phyloP scores from a whole-genome alignment of 345 rosid species.

The Populus euphratica region DNA sequence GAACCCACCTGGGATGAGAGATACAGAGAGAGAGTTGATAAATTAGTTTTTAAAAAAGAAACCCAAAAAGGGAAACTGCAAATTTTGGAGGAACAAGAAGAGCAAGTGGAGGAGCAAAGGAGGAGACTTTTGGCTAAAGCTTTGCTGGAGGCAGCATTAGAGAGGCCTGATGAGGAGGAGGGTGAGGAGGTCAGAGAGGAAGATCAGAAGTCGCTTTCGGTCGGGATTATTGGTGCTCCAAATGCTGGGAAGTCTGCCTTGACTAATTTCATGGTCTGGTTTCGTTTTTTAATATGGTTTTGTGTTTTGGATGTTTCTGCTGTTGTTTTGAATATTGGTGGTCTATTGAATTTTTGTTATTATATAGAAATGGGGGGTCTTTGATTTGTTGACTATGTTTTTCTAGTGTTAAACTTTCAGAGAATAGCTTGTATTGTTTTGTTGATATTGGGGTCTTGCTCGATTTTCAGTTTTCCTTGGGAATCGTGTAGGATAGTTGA shows the following conservation, averaged over 20 bases:
- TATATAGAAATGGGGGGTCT: neutral
- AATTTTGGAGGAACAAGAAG: constrained; percentile 35
- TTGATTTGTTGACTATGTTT: neutral
- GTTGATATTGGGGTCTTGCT: no score
- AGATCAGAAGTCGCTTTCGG: constrained; percentile 85
- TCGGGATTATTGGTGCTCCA: constrained; percentile 92
- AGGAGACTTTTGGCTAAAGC: constrained; percentile 65
- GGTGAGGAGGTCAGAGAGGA: constrained; percentile 72
- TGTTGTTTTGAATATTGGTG: neutral
- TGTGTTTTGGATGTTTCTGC: neutral
- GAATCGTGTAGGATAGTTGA: neutral
- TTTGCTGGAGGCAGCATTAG: constrained; percentile 72
- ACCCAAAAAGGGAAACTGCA: constrained; percentile 30
- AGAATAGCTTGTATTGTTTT: neutral
- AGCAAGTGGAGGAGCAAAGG: constrained; percentile 46
- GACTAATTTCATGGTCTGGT: constrained; percentile 73
- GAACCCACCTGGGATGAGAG: constrained; percentile 63
- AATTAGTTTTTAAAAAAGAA: constrained; percentile 44
- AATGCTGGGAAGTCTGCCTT: constrained; percentile 91
- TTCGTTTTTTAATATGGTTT: neutral
- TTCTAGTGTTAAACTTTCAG: neutral
- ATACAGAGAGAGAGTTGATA: constrained; percentile 57
- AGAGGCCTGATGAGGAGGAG: constrained; percentile 52
- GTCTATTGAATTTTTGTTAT: no score
- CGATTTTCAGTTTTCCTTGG: neutral